These are phyloP conservation scores for Trichosanthes cucumerina DNA, from an alignment of 306 rosid species.

Conservation along the genomic window DNA sequence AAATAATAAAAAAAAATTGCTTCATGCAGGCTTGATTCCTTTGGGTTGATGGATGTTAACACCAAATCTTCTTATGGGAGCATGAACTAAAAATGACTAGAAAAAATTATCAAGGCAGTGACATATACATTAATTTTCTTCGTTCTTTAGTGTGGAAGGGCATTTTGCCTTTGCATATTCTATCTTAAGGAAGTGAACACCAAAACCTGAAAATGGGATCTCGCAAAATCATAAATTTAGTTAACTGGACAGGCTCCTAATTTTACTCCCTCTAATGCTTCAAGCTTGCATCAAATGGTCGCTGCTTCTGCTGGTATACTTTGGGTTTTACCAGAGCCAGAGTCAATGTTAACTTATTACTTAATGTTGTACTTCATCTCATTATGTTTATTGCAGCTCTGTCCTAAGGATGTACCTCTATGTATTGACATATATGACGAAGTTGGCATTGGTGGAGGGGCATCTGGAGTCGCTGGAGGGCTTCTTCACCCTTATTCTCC, in stretches of 20 bases:
- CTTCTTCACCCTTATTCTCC: slow-evolving; percentile 96
- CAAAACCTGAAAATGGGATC: background rate
- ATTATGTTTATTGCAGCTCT: slow-evolving; percentile 34
- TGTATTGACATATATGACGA: slow-evolving; percentile 64
- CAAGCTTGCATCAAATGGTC: background rate
- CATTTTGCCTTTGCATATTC: background rate
- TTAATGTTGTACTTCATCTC: background rate
- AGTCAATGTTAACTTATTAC: background rate
- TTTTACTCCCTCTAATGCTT: background rate
- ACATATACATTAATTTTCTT: too few relatives aligned
- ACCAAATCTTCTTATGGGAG: too few relatives aligned
- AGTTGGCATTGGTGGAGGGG: slow-evolving; percentile 87
- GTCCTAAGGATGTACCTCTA: slow-evolving; percentile 46
- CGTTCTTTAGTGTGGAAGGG: too few relatives aligned
- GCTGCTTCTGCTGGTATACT: background rate
- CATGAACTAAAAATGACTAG: too few relatives aligned
- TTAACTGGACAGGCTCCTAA: background rate
- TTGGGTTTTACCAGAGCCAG: background rate
- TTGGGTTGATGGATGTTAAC: too few relatives aligned
- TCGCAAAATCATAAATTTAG: background rate
- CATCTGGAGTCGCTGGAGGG: slow-evolving; percentile 86
- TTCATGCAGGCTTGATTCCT: too few relatives aligned
- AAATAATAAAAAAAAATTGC: too few relatives aligned
- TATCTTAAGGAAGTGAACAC: background rate
- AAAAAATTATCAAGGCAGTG: too few relatives aligned